Evolutionary conservation across 2,329 filamentous ascomycete species (phyloP).

Genomic region (Trichoderma polysporum): DNA sequence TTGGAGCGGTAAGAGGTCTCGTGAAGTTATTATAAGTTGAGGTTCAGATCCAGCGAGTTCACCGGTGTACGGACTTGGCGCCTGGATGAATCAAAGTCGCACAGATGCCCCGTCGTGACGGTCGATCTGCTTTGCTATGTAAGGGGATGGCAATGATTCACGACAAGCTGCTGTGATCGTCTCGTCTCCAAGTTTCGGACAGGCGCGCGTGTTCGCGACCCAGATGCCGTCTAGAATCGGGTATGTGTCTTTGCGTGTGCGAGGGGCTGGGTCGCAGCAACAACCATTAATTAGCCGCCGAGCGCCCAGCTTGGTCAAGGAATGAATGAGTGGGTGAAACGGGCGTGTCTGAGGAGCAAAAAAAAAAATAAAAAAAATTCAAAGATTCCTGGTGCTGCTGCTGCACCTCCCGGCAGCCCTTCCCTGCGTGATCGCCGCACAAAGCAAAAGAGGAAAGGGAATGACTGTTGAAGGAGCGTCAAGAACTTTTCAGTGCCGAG

Average conservation of each 20-base stretch:
- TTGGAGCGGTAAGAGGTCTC: background rate
- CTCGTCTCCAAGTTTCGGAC: conserved; percentile 1
- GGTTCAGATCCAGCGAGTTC: background rate
- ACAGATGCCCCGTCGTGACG: background rate
- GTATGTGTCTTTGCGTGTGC: conserved; percentile 3
- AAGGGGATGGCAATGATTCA: background rate
- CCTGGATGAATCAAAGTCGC: background rate
- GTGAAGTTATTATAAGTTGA: background rate
- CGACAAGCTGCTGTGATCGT: background rate
- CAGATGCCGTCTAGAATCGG: background rate
- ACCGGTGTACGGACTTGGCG: background rate
- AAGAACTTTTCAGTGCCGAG: background rate
- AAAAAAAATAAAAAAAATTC: background rate
- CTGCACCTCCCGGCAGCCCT: conserved; percentile 2
- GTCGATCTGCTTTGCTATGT: background rate
- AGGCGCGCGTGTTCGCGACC: background rate
- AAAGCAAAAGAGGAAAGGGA: background rate
- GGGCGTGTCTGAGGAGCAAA: background rate
- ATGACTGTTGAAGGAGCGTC: conserved; percentile 12
- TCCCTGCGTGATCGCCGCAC: background rate
- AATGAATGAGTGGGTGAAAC: conserved; percentile 5
- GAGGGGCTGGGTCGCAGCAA: conserved; percentile 2
- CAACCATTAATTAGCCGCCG: background rate
- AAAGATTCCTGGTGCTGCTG: background rate
- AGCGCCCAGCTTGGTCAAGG: background rate